Evolutionary conservation across 805 yeast species (phyloP), one percentile per base, ranked within the genome.

Genomic region (Saccharomycopsis sp.): DNA sequence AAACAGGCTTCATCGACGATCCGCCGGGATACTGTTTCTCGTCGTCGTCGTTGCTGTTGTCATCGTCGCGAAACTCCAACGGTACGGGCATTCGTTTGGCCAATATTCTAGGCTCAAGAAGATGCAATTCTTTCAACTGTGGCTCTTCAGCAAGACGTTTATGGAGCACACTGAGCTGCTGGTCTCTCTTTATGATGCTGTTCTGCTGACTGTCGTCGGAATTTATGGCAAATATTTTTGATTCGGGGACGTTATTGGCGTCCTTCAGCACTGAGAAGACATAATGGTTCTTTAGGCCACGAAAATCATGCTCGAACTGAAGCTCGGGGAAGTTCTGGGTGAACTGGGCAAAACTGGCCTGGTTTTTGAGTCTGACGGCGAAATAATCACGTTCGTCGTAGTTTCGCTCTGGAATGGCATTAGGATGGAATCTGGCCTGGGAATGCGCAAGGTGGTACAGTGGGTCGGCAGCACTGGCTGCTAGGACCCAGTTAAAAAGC

Each of bases 251-350:
- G 47, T 56, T n/a, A 55, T 57, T 42, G 19, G 5, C 35, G 51
- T 55, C 41, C 63, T 79, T 79, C 35, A 69, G 63, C 25, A 80
- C 68, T 7, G 93, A 86, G 65, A 89, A 86, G 14, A 89, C 86
- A 68, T 79, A 83, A 68, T 84, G 85, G 61, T 83, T 75, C 22
- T 80, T 83, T 22, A 84, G 68, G 0, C 86, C 87, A 42, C 85
- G 76, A 2, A 83, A 81, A 23, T 75, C 79, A 68, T 87, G 89
- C 68, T 89, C 96, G 65, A 73, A 88, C 3, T 64, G 65, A 79
- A 86, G 78, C 15, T 68, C 68, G 2, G 79, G 76, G 67, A 79
- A 76, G 14, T 65, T 54, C 0, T 64, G 41, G 12, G 71, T 65
- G 55, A 86, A 75, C n/a, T 72, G 66, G 0, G 60, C 55, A 8